phyloP scores from a whole-genome alignment of 345 rosid genomes.

The Murraya paniculata region DNA sequence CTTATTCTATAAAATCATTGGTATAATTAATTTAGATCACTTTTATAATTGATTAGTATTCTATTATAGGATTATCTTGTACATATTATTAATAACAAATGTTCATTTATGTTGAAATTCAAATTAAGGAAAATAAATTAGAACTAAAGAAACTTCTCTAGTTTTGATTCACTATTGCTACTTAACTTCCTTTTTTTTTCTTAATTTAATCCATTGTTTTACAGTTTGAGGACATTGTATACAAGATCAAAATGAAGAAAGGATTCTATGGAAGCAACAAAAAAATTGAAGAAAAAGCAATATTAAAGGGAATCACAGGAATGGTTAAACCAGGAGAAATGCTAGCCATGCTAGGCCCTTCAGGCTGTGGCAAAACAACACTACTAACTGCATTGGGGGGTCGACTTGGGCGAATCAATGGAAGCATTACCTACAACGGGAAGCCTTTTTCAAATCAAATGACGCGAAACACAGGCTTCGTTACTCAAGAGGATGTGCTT shows the following conservation, averaged over 20 bases:
- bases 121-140: background rate
- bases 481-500: slow-evolving; percentile 61
- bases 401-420: too few relatives aligned
- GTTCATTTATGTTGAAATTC: background rate
- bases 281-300: background rate
- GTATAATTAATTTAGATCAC: too few relatives aligned
- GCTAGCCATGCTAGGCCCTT: too few relatives aligned
- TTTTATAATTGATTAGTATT: background rate
- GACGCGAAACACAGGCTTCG: slow-evolving; percentile 50
- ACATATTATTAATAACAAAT: background rate
- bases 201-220: background rate
- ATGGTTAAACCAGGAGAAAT: too few relatives aligned
- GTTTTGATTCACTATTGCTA: background rate
- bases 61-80: background rate
- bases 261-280: slow-evolving; percentile 13
- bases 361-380: too few relatives aligned
- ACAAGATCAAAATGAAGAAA: slow-evolving; percentile 36
- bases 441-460: slow-evolving; percentile 6
- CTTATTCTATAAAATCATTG: background rate
- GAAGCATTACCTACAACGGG: too few relatives aligned
- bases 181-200: background rate
- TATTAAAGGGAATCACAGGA: too few relatives aligned
- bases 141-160: too few relatives aligned
- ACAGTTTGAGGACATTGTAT: slow-evolving; percentile 56
- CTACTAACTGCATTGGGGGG: too few relatives aligned